These are phyloP conservation scores for Cadophora malorum DNA, from an alignment of 2,329 filamentous ascomycete species.

Conservation along the genomic window DNA sequence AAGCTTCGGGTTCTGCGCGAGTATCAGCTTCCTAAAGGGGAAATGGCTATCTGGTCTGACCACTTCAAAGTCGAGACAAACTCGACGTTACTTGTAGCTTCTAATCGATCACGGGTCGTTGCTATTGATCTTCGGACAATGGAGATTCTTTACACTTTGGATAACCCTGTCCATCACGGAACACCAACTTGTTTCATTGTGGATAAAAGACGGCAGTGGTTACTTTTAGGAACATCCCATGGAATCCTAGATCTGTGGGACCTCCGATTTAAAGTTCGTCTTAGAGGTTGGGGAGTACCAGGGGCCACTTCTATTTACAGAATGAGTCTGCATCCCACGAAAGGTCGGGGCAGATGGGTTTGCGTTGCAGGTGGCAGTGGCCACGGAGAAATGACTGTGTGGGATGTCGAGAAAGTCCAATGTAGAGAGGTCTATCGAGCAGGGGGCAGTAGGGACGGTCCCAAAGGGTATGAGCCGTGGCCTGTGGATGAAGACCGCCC, in stretches of 20 bases:
- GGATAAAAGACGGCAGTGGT: conserved; percentile 86
- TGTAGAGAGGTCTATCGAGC: conserved; percentile 88
- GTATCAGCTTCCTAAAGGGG: conserved; percentile 75
- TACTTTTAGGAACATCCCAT: conserved; percentile 89
- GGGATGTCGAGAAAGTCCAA: conserved; percentile 90
- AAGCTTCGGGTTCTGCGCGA: conserved; percentile 79
- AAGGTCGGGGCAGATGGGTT: conserved; percentile 81
- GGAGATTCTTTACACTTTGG: conserved; percentile 78
- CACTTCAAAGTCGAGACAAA: conserved; percentile 84
- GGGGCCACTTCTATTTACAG: conserved; percentile 82
- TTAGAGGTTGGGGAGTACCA: conserved; percentile 88
- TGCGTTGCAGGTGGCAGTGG: conserved; percentile 88
- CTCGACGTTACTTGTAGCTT: conserved; percentile 86
- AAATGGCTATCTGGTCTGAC: conserved; percentile 88
- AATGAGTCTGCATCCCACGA: conserved; percentile 78
- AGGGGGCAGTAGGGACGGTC: conserved; percentile 63
- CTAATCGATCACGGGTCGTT: conserved; percentile 82
- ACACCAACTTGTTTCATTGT: conserved; percentile 91
- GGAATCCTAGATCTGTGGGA: conserved; percentile 96
- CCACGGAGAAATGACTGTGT: conserved; percentile 88
- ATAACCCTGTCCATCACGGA: conserved; percentile 91
- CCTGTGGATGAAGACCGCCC: conserved; percentile 89
- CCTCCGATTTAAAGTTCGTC: conserved; percentile 86
- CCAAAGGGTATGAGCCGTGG: conserved; percentile 79
- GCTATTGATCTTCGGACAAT: conserved; percentile 89